A percentile compares a stretch with the other conserved stretches of the same genome.
Conservation (phyloP, 495 filamentous ascomycete species). For the Penicillium canescens region DNA sequence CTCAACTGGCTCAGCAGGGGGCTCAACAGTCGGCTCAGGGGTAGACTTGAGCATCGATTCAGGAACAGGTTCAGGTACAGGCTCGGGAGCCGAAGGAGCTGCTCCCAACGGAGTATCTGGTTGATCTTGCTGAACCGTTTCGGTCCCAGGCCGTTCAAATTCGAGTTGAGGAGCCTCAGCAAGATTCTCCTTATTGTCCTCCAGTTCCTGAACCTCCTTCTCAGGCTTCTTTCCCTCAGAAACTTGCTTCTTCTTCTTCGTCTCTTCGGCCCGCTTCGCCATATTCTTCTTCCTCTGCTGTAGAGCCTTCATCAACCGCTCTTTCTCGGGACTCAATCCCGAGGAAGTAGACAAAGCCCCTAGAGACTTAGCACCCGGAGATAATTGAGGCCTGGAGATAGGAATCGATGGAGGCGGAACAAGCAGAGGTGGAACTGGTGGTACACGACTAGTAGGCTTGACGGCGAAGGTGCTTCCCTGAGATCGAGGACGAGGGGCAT, state of each 20-base stretch:
- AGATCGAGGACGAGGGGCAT: constrained; percentile 41
- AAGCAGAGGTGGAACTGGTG: constrained; percentile 43
- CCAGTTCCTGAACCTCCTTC: constrained; percentile 1
- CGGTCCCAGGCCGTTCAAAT: constrained; percentile 2
- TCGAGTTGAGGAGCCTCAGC: constrained; percentile 10
- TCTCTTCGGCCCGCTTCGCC: constrained; percentile 44
- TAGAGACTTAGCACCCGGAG: constrained; percentile 53
- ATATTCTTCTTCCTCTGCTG: constrained; percentile 81
- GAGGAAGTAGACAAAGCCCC: constrained; percentile 50
- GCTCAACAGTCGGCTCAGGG: neutral
- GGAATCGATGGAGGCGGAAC: constrained; percentile 50
- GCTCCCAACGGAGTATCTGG: constrained; percentile 1
- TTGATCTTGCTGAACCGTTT: constrained; percentile 1
- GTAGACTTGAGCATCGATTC: neutral
- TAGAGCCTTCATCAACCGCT: constrained; percentile 89
- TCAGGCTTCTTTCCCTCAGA: constrained; percentile 14
- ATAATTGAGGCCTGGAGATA: constrained; percentile 48
- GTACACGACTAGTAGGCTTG: constrained; percentile 38
- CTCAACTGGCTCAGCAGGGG: neutral
- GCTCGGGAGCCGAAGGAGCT: constrained; percentile 6
- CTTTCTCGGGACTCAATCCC: constrained; percentile 83
- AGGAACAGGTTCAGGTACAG: constrained; percentile 2
- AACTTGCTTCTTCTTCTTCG: constrained; percentile 30
- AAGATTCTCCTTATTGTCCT: constrained; percentile 38
- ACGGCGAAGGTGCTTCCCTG: constrained; percentile 40